These are phyloP conservation scores for Pterocarpus macrocarpus DNA, from an alignment of 306 rosid species.

Conservation along the genomic window DNA sequence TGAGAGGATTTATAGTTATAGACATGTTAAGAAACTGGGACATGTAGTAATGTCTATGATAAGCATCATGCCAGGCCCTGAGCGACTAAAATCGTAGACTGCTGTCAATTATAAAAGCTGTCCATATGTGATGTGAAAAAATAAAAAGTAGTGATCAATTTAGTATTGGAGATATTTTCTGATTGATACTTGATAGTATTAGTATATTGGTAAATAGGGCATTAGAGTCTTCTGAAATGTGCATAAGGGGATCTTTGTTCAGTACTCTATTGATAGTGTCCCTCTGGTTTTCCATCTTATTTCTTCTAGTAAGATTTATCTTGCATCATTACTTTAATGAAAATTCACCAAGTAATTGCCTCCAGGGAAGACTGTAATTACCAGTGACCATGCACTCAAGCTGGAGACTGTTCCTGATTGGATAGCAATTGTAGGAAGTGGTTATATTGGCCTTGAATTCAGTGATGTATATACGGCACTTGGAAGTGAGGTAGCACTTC, in stretches of 20 bases:
- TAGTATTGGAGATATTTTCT: constrained; percentile 11
- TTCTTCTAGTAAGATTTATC: constrained; percentile 3
- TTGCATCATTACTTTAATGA: not conserved
- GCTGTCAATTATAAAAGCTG: not conserved
- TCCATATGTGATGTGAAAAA: not conserved
- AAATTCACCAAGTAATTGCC: not conserved
- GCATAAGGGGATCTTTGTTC: constrained; percentile 23
- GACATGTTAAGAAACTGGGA: not conserved
- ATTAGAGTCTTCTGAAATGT: constrained; percentile 2
- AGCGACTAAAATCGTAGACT: not conserved
- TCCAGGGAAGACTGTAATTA: constrained; percentile 87
- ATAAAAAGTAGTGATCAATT: not conserved
- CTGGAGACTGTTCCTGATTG: constrained; percentile 90
- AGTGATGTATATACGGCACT: constrained; percentile 95
- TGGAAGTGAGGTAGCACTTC: constrained; percentile 80
- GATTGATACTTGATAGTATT: not conserved
- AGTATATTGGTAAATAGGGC: constrained; percentile 1
- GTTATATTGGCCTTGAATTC: constrained; percentile 92
- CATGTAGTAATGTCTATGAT: not conserved
- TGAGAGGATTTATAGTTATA: not conserved
- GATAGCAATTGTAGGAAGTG: constrained; percentile 92
- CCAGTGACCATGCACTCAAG: constrained; percentile 92
- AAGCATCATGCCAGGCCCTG: not conserved
- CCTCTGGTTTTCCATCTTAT: constrained; percentile 13
- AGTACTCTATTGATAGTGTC: not conserved